phyloP scores from a whole-genome alignment of 306 rosid genomes.

The Medicago lupulina region DNA sequence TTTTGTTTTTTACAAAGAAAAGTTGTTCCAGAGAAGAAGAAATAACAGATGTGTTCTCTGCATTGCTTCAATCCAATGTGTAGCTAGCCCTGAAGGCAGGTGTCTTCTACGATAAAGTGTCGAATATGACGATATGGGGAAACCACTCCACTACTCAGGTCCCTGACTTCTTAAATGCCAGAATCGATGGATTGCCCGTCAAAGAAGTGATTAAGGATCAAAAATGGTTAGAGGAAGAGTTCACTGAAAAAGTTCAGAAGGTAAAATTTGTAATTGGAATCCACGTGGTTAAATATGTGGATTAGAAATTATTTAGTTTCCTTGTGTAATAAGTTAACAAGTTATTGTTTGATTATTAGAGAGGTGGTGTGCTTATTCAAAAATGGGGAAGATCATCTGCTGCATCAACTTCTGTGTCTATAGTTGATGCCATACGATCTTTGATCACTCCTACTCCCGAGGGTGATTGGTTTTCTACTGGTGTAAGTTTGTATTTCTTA shows the following conservation, averaged over 20 bases:
- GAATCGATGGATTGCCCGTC: slow-evolving; percentile 80
- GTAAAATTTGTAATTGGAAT: slow-evolving; percentile 48
- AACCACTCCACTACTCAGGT: slow-evolving; percentile 99
- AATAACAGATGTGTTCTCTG: slow-evolving; percentile 19
- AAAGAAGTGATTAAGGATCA: slow-evolving; percentile 88
- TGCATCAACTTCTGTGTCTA: slow-evolving; percentile 92
- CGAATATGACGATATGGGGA: slow-evolving; percentile 96
- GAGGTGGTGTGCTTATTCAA: slow-evolving; percentile 88
- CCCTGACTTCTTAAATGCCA: slow-evolving; percentile 93
- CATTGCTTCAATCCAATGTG: slow-evolving; percentile 38
- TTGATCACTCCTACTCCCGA: slow-evolving; percentile 86
- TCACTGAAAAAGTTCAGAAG: slow-evolving; percentile 86
- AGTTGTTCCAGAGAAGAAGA: slow-evolving; percentile 11
- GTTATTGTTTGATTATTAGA: slow-evolving; percentile 55
- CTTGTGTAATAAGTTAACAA: slow-evolving; percentile 36
- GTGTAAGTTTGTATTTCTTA: slow-evolving; percentile 62
- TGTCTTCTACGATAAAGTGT: slow-evolving; percentile 95
- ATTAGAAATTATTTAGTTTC: slow-evolving; percentile 15
- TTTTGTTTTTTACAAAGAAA: not conserved
- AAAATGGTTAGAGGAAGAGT: slow-evolving; percentile 94
- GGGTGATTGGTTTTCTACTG: slow-evolving; percentile 98
- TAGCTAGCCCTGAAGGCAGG: slow-evolving; percentile 99
- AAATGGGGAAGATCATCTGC: slow-evolving; percentile 99
- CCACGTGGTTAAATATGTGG: slow-evolving; percentile 4
- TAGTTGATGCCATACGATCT: slow-evolving; percentile 87